These are phyloP conservation scores for Tolypocladium inflatum DNA, from an alignment of 2,329 filamentous ascomycete genomes.

Conservation along the genomic window DNA sequence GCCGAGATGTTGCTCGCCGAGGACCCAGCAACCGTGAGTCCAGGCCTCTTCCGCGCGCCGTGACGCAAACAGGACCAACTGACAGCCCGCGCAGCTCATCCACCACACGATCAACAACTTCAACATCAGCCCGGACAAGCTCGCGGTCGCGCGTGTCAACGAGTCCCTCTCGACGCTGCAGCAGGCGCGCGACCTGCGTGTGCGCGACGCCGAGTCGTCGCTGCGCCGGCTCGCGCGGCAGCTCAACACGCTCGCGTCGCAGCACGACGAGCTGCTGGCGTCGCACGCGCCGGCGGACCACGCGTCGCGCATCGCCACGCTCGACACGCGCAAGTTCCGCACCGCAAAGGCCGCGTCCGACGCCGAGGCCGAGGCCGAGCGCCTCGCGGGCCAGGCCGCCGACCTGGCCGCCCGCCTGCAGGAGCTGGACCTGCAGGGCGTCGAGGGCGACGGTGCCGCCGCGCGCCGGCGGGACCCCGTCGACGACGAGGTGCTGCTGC, in stretches of 20 bases:
- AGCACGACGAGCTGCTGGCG: constrained; percentile 66
- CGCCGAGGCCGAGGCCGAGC: constrained; percentile 88
- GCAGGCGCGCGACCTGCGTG: constrained; percentile 70
- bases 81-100: constrained; percentile 29
- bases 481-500: constrained; percentile 59
- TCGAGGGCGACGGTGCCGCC: constrained; percentile 67
- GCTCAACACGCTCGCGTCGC: constrained; percentile 62
- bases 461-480: constrained; percentile 30
- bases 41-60: neutral
- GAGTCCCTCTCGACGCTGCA: constrained; percentile 78
- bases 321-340: constrained; percentile 91
- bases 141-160: constrained; percentile 71
- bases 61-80: neutral
- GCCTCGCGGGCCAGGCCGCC: constrained; percentile 69
- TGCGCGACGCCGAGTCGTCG: constrained; percentile 57
- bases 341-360: constrained; percentile 87
- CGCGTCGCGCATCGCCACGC: constrained; percentile 71
- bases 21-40: constrained; percentile 70
- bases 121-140: constrained; percentile 83
- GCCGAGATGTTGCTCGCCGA: constrained; percentile 85
- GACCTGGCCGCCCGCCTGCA: constrained; percentile 66
- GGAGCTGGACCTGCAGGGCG: constrained; percentile 77
- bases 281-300: constrained; percentile 72
- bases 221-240: constrained; percentile 67
- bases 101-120: constrained; percentile 89